Evolutionary conservation across 169 alveolate genomes (phyloP), one percentile per base, ranked within the genome.

Genomic region (Plasmodium inui): DNA sequence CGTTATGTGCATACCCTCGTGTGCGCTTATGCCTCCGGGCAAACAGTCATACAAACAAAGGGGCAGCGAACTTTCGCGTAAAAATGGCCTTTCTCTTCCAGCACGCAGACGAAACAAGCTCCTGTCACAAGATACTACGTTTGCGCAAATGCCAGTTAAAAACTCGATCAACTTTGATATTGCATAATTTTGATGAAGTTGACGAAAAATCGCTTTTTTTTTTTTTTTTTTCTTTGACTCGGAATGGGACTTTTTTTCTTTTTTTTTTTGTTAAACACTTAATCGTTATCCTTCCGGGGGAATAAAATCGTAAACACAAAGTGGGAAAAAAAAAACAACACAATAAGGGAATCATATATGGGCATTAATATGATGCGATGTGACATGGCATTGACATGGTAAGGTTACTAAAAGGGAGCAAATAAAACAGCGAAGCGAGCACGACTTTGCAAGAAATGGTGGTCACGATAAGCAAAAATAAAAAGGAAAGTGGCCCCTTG

Each of bases 141-240:
- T 67, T 67, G 76, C 76, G 37, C 76, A 28, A 19, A 67, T 28
- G n/a, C n/a, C 37, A 67, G 14, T 26, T 61, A 3, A 5, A 17
- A 19, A 67, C 14, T 67, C 30, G 76, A 17, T 67, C 37, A 28
- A 67, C 76, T 67, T 19, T 67, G 19, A 26, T 14, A 67, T 67
- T 26, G n/a, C 76, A 5, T 67, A 67, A 28, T 67, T 67, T 67
- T 67, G 37, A 19, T 67, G 30, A 67, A 67, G n/a, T 22, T 67
- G 41, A 67, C 76, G 37, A 26, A 8, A 67, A 67, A 8, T 79
- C 14, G 19, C 26, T 37, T 41, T 22, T 37, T 79, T 28, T 44
- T 78, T 39, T 78, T 30, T 79, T 79, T 79, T 37, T 19, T 79
- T 79, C 57, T 79, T 79, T 37, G 41, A 17, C 26, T 14, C 71